Percentiles rank a stretch among this genome's conserved stretches.
Evolutionary conservation across 2,329 filamentous ascomycete genomes (phyloP).

Genomic region (Stagonosporopsis chrysanthemi): DNA sequence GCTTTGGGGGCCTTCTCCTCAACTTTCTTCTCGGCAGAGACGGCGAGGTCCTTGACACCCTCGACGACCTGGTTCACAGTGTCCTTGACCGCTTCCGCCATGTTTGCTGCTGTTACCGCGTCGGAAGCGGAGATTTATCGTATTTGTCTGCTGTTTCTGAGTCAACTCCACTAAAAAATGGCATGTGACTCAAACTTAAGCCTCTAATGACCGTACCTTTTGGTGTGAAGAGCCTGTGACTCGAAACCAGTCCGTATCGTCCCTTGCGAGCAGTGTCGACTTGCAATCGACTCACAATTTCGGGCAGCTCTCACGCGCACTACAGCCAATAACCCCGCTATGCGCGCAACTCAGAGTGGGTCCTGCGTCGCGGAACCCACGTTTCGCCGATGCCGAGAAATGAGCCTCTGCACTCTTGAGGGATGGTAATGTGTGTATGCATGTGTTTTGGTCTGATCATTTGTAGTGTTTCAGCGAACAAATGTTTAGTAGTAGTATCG

Average conservation of each 20-base stretch:
- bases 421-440: background rate
- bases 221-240: conserved; percentile 13
- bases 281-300: conserved; percentile 34
- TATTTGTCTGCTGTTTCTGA: conserved; percentile 31
- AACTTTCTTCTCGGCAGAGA: conserved; percentile 49
- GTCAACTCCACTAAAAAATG: conserved; percentile 31
- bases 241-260: conserved; percentile 11
- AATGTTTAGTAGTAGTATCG: too few species aligned
- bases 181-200: conserved; percentile 15
- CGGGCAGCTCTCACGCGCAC: conserved; percentile 30
- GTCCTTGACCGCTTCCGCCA: conserved; percentile 59
- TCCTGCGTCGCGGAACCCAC: conserved; percentile 29
- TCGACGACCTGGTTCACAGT: conserved; percentile 61
- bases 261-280: conserved; percentile 11
- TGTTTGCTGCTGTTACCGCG: conserved; percentile 42
- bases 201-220: conserved; percentile 13
- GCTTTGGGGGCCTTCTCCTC: conserved; percentile 36
- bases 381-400: conserved; percentile 38
- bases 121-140: conserved; percentile 30
- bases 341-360: conserved; percentile 9
- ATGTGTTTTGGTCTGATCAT: background rate
- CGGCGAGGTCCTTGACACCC: conserved; percentile 66
- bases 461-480: background rate
- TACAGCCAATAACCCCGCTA: conserved; percentile 28
- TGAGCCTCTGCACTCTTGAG: conserved; percentile 34